Evolutionary conservation across 2,329 filamentous ascomycete species (phyloP), one percentile per base, ranked within the genome.

Genomic region (Hypoxylon sp.): DNA sequence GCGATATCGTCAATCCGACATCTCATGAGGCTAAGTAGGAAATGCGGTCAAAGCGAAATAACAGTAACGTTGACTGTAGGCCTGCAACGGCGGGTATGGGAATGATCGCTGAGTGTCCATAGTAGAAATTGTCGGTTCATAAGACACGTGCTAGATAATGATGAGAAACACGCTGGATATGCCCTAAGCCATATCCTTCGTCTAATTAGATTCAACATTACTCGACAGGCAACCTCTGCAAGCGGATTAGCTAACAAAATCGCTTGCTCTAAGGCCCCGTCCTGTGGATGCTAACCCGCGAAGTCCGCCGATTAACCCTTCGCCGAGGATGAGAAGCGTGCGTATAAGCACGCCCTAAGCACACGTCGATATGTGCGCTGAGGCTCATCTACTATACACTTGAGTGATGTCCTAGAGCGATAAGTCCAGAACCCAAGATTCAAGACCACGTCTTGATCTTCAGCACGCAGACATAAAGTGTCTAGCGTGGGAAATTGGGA

Each of bases 301-400:
- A 36, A 45, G 44, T 16, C 18, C 6, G 18, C 32, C 20, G 30
- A 45, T 28, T 26, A 22, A 18, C 45, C 42, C 50, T 20, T 50
- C 48, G 45, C 36, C 30, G n/a, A 3, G 32, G 30, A 22, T 33
- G 45, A 36, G 22, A n/a, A n/a, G 28, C 14, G 49, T 64, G 26
- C 44, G 45, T 57, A 45, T 55, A 60, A 49, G 42, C 16, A 20
- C 45, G 14, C 44, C 32, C 32, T 11, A 44, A n/a, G 33, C 28
- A 46, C n/a, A 61, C 18, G 24, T 14, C 11, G 18, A 42, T 53
- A 30, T 57, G 53, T 32, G 52, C 49, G 53, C 42, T 26, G 38
- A 22, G 45, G 49, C 46, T 60, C 33, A 54, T 61, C 18, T 66
- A 63, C 44, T 58, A 46, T 68, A 68, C 65, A 65, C 49, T 40